Evolutionary conservation across 1,284 basidiomycete species (phyloP).

Genomic region (Malassezia sp.): DNA sequence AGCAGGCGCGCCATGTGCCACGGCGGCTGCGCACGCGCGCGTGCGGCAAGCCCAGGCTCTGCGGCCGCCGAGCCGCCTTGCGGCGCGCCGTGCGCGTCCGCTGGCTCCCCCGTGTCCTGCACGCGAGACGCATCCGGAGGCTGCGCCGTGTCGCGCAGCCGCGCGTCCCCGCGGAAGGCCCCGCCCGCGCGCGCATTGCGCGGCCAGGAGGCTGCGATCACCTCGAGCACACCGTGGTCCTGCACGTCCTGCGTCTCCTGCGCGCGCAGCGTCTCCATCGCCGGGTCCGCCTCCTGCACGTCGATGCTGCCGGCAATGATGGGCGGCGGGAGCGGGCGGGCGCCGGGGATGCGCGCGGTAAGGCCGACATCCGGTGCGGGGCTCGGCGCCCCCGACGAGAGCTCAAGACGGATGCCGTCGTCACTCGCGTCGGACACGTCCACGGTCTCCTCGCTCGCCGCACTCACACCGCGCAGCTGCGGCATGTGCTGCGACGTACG

Average conservation of each 20-base stretch:
- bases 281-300: constrained; percentile 10
- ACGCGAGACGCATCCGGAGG: too few species aligned
- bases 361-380: constrained; percentile 14
- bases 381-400: constrained; percentile 18
- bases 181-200: too few species aligned
- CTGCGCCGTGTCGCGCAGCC: too few species aligned
- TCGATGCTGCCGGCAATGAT: constrained; percentile 25
- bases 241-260: constrained; percentile 13
- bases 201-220: constrained; percentile 11
- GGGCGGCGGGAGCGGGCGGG: constrained; percentile 35
- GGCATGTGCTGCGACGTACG: constrained; percentile 17
- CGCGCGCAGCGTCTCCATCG: constrained; percentile 8
- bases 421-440: constrained; percentile 33
- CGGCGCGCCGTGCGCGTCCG: not conserved
- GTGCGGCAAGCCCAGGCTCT: too few species aligned
- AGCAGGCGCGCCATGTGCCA: constrained; percentile 1
- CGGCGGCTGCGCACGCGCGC: not conserved
- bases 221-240: constrained; percentile 15
- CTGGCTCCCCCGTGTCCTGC: not conserved
- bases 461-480: constrained; percentile 26
- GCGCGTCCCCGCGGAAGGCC: too few species aligned
- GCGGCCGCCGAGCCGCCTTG: too few species aligned
- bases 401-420: constrained; percentile 27
- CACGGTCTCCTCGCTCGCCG: constrained; percentile 27
- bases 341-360: constrained; percentile 26